Evolutionary conservation across 202 grass and related monocot genomes (phyloP), one percentile per base, ranked within the genome.

Genomic region (Eragrostis tef): DNA sequence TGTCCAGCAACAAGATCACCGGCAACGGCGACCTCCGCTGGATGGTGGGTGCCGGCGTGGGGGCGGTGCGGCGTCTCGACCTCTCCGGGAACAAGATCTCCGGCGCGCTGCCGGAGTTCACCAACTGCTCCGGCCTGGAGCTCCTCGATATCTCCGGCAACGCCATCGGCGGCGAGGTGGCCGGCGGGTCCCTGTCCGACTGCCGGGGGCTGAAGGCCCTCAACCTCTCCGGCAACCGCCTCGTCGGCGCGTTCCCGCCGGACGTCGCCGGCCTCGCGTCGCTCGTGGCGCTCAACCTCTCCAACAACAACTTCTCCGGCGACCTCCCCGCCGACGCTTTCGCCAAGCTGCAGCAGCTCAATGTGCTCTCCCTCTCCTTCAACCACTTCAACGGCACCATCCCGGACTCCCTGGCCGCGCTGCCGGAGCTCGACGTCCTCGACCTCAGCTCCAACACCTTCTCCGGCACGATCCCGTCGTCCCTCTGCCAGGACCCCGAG

Each of bases 261-360:
- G 89, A 91, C 89, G 71, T 95, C 68, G 67, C 85, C 25, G 74
- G 73, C 46, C 81, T 90, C 52, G 39, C 82, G 9, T 84, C 88
- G 9, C 85, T 98, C 57, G 58, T 71, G 5, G 71, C 67, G 4
- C 87, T 98, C 80, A 95, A 90, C 73, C 90, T 98, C 3, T 85
- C 92, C 2, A 93, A 88, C 80, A 98, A 98, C 78, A 98, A 95
- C 88, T 98, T 98, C 87, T 96, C 96, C 9, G 76, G 93, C 59
- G 85, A 91, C 26, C 36, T 95, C 21, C 93, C 93, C 47, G 67
- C 77, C 60, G 75, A 79, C 44, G 52, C 85, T 67, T 85, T 99
- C 68, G 4, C 83, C n/a, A 76, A 52, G 14, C 81, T 99, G 58
- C 60, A 88, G 46, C 88, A 83, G 27, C 90, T 99, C 75, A 77